Evolutionary conservation across 2,329 filamentous ascomycete genomes (phyloP).

Genomic region (Ophiosphaerella herpotricha): DNA sequence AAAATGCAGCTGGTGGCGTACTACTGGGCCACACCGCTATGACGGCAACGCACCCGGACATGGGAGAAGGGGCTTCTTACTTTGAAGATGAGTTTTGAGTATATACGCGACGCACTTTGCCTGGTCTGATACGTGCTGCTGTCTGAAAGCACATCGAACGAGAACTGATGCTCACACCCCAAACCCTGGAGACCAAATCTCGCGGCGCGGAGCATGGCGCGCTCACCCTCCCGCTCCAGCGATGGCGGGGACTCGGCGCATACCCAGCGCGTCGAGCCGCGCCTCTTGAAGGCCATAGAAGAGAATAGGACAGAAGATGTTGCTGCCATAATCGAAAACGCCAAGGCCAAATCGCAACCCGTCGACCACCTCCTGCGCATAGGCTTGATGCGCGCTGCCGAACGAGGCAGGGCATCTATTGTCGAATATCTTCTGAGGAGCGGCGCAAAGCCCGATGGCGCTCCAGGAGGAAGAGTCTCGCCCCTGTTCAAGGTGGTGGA

Average conservation of each 20-base stretch:
- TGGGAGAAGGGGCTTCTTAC: constrained; percentile 1
- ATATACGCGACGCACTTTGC: constrained; percentile 12
- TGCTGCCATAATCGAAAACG: constrained; percentile 43
- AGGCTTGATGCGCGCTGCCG: constrained; percentile 41
- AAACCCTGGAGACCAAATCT: neutral
- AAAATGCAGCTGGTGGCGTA: constrained; percentile 17
- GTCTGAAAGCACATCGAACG: constrained; percentile 11
- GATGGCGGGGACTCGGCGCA: constrained; percentile 39
- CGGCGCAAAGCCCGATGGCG: constrained; percentile 43
- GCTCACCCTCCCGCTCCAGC: constrained; percentile 43
- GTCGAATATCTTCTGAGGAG: constrained; percentile 39
- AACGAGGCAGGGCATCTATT: constrained; percentile 35
- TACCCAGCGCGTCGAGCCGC: constrained; percentile 37
- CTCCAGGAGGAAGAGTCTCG: constrained; percentile 33
- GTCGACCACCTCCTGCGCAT: constrained; percentile 44
- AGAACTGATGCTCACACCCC: neutral
- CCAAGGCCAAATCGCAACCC: constrained; percentile 36
- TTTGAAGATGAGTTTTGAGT: constrained; percentile 7
- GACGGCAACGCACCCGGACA: constrained; percentile 3
- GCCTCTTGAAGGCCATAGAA: constrained; percentile 44
- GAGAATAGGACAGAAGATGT: constrained; percentile 35
- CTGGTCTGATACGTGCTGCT: constrained; percentile 7
- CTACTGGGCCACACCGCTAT: constrained; percentile 13
- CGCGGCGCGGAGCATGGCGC: constrained; percentile 32
- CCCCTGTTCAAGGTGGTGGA: constrained; percentile 41